Percentiles rank a stretch among this genome's conserved stretches.
These are phyloP conservation scores for Coniferiporia sulphurascens DNA, from an alignment of 1,284 basidiomycete genomes.

Conservation along the genomic window DNA sequence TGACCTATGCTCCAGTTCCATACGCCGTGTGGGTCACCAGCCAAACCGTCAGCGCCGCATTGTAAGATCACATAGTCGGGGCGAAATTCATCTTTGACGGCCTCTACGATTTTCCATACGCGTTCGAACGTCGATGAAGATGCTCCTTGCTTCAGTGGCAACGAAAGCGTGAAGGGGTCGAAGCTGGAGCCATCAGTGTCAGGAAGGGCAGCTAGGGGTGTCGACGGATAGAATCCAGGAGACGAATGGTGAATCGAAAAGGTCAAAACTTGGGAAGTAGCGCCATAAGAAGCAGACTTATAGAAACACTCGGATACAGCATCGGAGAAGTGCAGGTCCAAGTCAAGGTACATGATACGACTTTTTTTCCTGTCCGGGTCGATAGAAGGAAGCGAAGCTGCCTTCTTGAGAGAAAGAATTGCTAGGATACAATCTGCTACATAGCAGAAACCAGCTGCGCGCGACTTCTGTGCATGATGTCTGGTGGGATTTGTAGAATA, in stretches of 20 bases:
- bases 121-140: slow-evolving; percentile 54
- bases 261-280: slow-evolving; percentile 60
- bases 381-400: slow-evolving; percentile 16
- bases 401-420: slow-evolving; percentile 54
- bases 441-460: slow-evolving; percentile 90
- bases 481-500: slow-evolving; percentile 30
- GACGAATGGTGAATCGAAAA: slow-evolving; percentile 81
- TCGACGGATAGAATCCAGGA: slow-evolving; percentile 79
- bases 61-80: slow-evolving; percentile 83
- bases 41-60: slow-evolving; percentile 82
- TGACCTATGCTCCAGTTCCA: slow-evolving; percentile 75
- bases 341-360: slow-evolving; percentile 83
- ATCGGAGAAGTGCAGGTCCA: slow-evolving; percentile 91
- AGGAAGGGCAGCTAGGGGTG: slow-evolving; percentile 49
- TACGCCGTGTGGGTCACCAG: slow-evolving; percentile 74
- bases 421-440: slow-evolving; percentile 86
- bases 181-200: slow-evolving; percentile 35
- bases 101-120: slow-evolving; percentile 62
- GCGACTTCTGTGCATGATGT: slow-evolving; percentile 71
- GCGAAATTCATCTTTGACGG: slow-evolving; percentile 54
- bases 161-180: slow-evolving; percentile 70
- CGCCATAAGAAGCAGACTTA: slow-evolving; percentile 30
- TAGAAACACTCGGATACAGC: slow-evolving; percentile 80
- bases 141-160: slow-evolving; percentile 69
- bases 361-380: slow-evolving; percentile 37